Conservation (phyloP, 257 asterid genomes). For the Petunia secreta region DNA sequence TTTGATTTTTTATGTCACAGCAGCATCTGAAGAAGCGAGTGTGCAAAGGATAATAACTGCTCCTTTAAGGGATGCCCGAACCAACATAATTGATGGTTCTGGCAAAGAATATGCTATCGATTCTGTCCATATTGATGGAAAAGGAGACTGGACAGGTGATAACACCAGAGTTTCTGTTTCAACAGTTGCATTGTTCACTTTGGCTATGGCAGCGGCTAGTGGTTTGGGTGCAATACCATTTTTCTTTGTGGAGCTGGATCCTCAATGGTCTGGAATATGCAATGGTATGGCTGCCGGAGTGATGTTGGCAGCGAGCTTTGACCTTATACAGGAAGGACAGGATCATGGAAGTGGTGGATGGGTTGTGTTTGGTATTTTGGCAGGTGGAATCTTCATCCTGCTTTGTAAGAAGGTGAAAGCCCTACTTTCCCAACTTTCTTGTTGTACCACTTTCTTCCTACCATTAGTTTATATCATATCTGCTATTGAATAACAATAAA, state of each 20-base stretch:
- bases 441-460: background rate
- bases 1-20: conserved; percentile 39
- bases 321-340: conserved; percentile 97
- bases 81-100: conserved; percentile 84
- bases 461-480: background rate
- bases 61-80: conserved; percentile 63
- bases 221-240: conserved; percentile 98
- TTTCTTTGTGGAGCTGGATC: conserved; percentile 94
- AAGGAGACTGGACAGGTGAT: conserved; percentile 50
- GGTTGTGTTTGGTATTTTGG: conserved; percentile 90
- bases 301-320: conserved; percentile 99
- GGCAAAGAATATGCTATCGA: conserved; percentile 64
- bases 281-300: conserved; percentile 99
- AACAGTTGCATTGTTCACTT: conserved; percentile 84
- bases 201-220: conserved; percentile 98
- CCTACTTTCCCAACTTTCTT: background rate
- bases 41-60: conserved; percentile 58
- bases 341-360: conserved; percentile 95
- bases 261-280: conserved; percentile 97
- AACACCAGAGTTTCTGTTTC: conserved; percentile 72
- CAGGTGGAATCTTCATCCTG: conserved; percentile 92
- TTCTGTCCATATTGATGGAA: conserved; percentile 44
- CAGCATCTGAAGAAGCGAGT: conserved; percentile 48
- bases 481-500: background rate
- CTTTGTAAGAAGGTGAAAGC: conserved; percentile 83